Percentiles rank a stretch among this genome's conserved stretches.
Conservation (phyloP, 805 yeast genomes). For the Ogataea trehalophila region DNA sequence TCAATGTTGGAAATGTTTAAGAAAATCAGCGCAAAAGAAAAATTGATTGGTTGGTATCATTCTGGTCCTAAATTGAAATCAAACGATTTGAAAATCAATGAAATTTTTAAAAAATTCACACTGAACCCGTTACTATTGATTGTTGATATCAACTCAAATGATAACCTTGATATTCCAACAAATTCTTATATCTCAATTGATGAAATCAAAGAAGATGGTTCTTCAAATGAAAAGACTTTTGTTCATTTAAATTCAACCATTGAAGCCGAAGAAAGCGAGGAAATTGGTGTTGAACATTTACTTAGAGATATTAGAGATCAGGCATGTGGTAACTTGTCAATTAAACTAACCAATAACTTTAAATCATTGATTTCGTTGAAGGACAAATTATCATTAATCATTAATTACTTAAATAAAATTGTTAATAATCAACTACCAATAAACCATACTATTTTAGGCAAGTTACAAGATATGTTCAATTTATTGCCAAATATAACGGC, state of each 20-base stretch:
- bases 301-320: slow-evolving; percentile 93
- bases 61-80: slow-evolving; percentile 90
- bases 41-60: slow-evolving; percentile 98
- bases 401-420: slow-evolving; percentile 71
- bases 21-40: slow-evolving; percentile 95
- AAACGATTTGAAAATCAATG: slow-evolving; percentile 88
- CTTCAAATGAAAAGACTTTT: slow-evolving; percentile 87
- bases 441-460: slow-evolving; percentile 86
- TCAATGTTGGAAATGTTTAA: slow-evolving; percentile 97
- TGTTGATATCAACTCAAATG: slow-evolving; percentile 83
- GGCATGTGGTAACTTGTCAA: slow-evolving; percentile 89
- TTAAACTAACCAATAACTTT: slow-evolving; percentile 83
- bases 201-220: slow-evolving; percentile 94
- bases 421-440: slow-evolving; percentile 70
- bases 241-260: slow-evolving; percentile 88
- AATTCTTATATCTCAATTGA: slow-evolving; percentile 92
- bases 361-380: slow-evolving; percentile 84
- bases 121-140: slow-evolving; percentile 78
- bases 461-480: slow-evolving; percentile 91
- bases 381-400: slow-evolving; percentile 72
- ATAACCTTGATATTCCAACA: slow-evolving; percentile 84
- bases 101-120: slow-evolving; percentile 78
- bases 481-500: slow-evolving; percentile 68
- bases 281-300: slow-evolving; percentile 96
- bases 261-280: slow-evolving; percentile 99